Evolutionary conservation across 805 yeast genomes (phyloP), one percentile per base, ranked within the genome.

Genomic region (Metschnikowia drakensbergensis): DNA sequence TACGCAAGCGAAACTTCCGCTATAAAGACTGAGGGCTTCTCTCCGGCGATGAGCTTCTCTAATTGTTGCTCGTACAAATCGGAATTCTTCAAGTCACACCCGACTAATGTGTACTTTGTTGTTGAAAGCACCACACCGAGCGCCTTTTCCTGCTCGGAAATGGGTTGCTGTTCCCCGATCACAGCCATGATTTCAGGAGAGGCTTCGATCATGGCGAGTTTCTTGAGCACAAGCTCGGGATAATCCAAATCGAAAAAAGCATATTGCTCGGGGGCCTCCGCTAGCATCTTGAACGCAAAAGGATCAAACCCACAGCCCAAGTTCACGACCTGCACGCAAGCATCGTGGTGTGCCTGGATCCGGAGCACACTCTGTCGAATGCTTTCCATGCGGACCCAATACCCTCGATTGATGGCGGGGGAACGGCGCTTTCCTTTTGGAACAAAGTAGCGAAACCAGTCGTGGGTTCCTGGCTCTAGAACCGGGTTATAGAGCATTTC

Each of bases 1-100:
- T 87, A 88, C 0, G 92, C 90, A 47, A 88, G 65, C 0, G 95
- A 86, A 3, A 88, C 95, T 62, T 87, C 96, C 1, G 95, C 92
- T 35, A 88, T 74, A 59, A 84, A 88, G 2, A 87, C 72, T 40
- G 75, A 80, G 4, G 76, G 66, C 2, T 71, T 57, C n/a, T 66
- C 56, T 45, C 59, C 37, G 61, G 63, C 42, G 7, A 66, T 60
- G 10, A 73, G 54, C 2, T 47, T 27, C 3, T 55, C 43, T 38
- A 76, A 46, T 46, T 64, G 66, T 6, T 51, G 40, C 17, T 64
- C 52, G 50, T 77, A 83, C 5, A 74, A 55, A 1, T 55, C 55
- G 2, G 61, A 54, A 54, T 81, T 66, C 45, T 84, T 80, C 52
- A 87, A 66, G 60, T 87, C 84, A 63, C 95, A 88, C 0, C 88